These are phyloP conservation scores for Botrytis deweyae DNA, from an alignment of 2,329 filamentous ascomycete genomes.

Conservation along the genomic window DNA sequence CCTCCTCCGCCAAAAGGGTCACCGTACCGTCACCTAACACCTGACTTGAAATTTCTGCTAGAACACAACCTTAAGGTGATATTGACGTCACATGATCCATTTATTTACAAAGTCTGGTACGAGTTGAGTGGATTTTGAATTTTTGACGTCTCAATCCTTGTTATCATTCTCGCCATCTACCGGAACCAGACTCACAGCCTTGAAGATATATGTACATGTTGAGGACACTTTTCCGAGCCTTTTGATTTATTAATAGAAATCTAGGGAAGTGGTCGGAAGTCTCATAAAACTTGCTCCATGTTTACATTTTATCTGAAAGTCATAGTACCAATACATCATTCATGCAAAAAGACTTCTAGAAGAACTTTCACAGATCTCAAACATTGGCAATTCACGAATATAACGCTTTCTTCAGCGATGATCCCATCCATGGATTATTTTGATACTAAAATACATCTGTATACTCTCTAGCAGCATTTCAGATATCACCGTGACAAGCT, in stretches of 20 bases:
- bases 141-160: background rate
- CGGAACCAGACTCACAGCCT: background rate
- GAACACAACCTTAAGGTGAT: background rate
- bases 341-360: conserved; percentile 9
- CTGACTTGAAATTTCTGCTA: background rate
- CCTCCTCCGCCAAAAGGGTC: background rate
- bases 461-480: background rate
- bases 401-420: background rate
- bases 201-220: background rate
- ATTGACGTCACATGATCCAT: conserved; percentile 9
- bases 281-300: background rate
- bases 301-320: background rate
- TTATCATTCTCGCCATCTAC: background rate
- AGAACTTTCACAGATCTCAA: background rate
- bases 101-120: background rate
- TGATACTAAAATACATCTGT: background rate
- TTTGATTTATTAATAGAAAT: conserved; percentile 7
- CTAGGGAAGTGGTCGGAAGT: background rate
- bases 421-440: background rate
- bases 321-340: background rate
- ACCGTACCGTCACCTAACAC: background rate
- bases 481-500: background rate
- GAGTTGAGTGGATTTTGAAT: background rate
- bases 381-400: background rate
- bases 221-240: conserved; percentile 7